Conservation (phyloP, 805 yeast species). For the Candida golubevii region DNA sequence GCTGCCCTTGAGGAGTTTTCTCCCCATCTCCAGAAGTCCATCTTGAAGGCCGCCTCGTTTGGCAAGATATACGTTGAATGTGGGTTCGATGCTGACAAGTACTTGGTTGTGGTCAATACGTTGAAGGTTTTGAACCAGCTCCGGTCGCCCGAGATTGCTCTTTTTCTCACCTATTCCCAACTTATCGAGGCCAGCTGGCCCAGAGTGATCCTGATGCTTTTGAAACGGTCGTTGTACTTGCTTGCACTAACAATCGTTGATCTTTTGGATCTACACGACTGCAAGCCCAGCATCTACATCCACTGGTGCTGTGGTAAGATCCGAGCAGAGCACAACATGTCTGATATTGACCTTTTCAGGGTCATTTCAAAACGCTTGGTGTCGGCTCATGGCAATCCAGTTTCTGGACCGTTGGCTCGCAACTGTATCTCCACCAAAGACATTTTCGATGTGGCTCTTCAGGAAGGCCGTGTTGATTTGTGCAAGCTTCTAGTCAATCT, state of each 20-base stretch:
- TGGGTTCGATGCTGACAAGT: slow-evolving; percentile 53
- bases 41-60: slow-evolving; percentile 77
- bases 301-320: slow-evolving; percentile 82
- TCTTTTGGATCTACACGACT: slow-evolving; percentile 40
- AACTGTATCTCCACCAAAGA: slow-evolving; percentile 48
- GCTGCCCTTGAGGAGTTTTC: slow-evolving; percentile 80
- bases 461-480: slow-evolving; percentile 73
- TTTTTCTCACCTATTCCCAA: slow-evolving; percentile 61
- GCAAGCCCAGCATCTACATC: slow-evolving; percentile 45
- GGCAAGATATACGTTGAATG: slow-evolving; percentile 64
- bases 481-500: slow-evolving; percentile 63
- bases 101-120: slow-evolving; percentile 57
- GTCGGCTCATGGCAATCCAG: slow-evolving; percentile 18
- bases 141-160: slow-evolving; percentile 59
- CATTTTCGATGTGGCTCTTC: slow-evolving; percentile 62
- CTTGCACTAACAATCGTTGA: slow-evolving; percentile 61
- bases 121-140: slow-evolving; percentile 69
- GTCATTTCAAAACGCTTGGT: slow-evolving; percentile 45
- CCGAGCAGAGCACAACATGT: slow-evolving; percentile 44
- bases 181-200: slow-evolving; percentile 50
- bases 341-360: slow-evolving; percentile 57
- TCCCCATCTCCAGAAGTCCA: slow-evolving; percentile 71
- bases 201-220: slow-evolving; percentile 50
- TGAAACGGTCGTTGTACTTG: slow-evolving; percentile 55
- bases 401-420: slow-evolving; percentile 10